phyloP scores from a whole-genome alignment of 2,329 filamentous ascomycete species.

The Anisogramma anomala region DNA sequence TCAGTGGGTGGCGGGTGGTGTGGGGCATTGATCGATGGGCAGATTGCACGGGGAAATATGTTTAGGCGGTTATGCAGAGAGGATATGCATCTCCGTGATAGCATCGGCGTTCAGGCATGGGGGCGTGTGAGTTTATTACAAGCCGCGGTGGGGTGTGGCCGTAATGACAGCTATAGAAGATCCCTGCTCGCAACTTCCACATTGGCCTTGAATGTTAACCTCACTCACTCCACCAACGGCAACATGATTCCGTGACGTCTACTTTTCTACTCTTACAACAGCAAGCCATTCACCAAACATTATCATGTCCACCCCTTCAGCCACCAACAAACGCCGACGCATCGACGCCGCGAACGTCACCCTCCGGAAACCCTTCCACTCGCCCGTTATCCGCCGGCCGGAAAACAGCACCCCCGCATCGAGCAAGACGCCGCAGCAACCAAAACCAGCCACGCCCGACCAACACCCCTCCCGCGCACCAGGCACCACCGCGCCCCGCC shows the following conservation, averaged over 20 bases:
- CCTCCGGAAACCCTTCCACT: slow-evolving; percentile 61
- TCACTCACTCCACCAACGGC: no score
- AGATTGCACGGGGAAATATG: slow-evolving; percentile 11
- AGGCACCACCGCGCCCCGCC: background rate
- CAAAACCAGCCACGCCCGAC: background rate
- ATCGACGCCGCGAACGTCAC: slow-evolving; percentile 45
- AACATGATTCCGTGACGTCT: no score
- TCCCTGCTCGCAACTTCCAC: slow-evolving; percentile 5
- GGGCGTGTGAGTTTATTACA: slow-evolving; percentile 2
- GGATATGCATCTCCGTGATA: background rate
- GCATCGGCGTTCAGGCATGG: slow-evolving; percentile 6
- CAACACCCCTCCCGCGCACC: background rate
- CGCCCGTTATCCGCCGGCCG: slow-evolving; percentile 32
- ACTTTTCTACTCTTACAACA: background rate
- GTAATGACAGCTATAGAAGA: slow-evolving; percentile 6
- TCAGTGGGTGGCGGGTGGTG: slow-evolving; percentile 52
- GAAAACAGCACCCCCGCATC: background rate
- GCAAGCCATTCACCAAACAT: no score
- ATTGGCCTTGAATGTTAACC: background rate
- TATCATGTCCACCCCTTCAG: slow-evolving; percentile 24
- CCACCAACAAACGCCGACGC: slow-evolving; percentile 55
- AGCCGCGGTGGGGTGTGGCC: no score
- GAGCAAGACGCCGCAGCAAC: background rate
- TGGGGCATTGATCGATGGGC: slow-evolving; percentile 42
- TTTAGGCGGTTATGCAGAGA: background rate